Base-by-base conservation (phyloP, 805 yeast genomes). In the Barnettozyma populi region DNA sequence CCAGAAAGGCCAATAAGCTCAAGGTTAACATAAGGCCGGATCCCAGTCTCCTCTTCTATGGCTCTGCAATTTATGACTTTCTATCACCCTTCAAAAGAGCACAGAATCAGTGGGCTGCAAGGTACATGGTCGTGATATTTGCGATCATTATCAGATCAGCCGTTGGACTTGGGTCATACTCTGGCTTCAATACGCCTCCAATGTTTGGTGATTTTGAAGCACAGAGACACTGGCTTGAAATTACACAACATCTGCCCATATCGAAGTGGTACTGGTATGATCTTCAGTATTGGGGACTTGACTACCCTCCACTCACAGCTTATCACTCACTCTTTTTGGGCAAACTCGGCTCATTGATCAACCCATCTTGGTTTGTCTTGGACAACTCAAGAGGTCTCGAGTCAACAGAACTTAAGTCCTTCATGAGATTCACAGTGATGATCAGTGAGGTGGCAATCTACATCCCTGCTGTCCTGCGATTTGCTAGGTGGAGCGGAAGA, bases 141-240 rank as follows among this genome's bases (percentile, higher is more conserved):
- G 88, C 95, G 1, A 64, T 90, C 5, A 78, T 92, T 10, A 74
- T 90, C 2, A 74, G 96, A 53, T 76, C 87, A 45, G 96, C 95
- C 1, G 83, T 92, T 20, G 96, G 97, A 0, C 70, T 90, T 34
- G 99, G 98, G 1, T 76, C 89, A 5, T 90, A 80, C 61, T 88
- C 96, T 20, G 99, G 99, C 0, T 63, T 65, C 51, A 67, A 68
- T 8, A 69, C 73, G 2, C 80, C 86, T 8, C 98, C 98, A 5
- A 79, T 88, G 79, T 81, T 72, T 70, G 99, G 99, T 7, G 99
- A 94, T 63, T 92, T 94, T 60, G 99, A 94, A 65, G 98, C 98
- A 0, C 99, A 94, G 65, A 77, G 99, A 55, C 99, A 92, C 65
- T 94, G 99, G 99, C 75, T 94, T 78, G 99, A 94, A 63, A 72